A percentile compares a stretch with the other conserved stretches of the same genome.
These are phyloP conservation scores for Vitis hybrid DNA, from an alignment of 177 flowering plant genomes.

Conservation along the genomic window DNA sequence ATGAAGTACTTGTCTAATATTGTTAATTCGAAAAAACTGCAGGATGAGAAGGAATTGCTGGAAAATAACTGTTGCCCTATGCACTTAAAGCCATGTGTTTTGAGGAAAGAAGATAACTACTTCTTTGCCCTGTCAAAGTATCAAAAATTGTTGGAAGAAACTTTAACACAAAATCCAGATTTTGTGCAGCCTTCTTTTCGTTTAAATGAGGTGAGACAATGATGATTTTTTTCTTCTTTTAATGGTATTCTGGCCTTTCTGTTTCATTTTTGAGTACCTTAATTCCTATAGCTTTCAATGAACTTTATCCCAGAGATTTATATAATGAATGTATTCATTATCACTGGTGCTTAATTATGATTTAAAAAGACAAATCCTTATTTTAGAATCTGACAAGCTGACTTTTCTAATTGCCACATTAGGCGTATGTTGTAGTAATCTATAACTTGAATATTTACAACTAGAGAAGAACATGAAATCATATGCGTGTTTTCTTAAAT, in stretches of 20 bases:
- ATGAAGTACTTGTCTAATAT: neutral
- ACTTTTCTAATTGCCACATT: too few relatives aligned
- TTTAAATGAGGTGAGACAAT: constrained; percentile 66
- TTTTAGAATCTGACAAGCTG: too few relatives aligned
- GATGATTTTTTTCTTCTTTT: neutral
- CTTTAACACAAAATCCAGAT: constrained; percentile 54
- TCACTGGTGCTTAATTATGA: too few relatives aligned
- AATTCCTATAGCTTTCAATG: too few relatives aligned
- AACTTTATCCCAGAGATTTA: too few relatives aligned
- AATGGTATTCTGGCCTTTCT: neutral
- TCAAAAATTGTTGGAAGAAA: constrained; percentile 72
- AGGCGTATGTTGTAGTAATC: too few relatives aligned
- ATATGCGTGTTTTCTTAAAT: too few relatives aligned
- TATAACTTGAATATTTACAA: too few relatives aligned
- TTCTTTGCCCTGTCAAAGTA: constrained; percentile 91
- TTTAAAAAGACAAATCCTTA: too few relatives aligned
- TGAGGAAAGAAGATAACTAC: constrained; percentile 86
- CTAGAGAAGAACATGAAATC: too few relatives aligned
- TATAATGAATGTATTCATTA: too few relatives aligned
- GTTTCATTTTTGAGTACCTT: neutral
- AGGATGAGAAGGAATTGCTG: constrained; percentile 95
- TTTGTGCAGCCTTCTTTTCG: constrained; percentile 89
- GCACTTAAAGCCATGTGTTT: constrained; percentile 85
- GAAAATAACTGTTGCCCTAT: constrained; percentile 78
- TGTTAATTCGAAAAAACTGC: constrained; percentile 9